phyloP scores from a whole-genome alignment of 768 basidiomycete genomes.

The Exsudoporus frostii region DNA sequence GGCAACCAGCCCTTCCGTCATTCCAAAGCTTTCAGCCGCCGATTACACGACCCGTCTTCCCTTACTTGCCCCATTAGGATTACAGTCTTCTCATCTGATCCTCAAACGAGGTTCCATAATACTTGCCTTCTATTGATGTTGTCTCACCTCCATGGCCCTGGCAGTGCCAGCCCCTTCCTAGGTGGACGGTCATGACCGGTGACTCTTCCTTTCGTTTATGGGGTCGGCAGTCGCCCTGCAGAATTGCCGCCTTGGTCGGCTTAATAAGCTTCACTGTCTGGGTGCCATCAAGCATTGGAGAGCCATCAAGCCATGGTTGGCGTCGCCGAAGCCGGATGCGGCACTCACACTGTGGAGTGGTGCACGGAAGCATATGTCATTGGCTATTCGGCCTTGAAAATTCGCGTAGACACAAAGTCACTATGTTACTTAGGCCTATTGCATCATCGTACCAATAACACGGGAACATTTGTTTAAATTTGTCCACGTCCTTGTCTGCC shows the following conservation, averaged over 20 bases:
- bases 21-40: slow-evolving; percentile 24
- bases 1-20: slow-evolving; percentile 19
- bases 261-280: no score
- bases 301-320: no score
- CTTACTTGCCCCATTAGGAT: slow-evolving; percentile 14
- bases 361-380: no score
- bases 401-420: background rate
- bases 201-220: no score
- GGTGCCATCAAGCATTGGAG: no score
- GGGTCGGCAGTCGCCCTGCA: no score
- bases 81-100: slow-evolving; percentile 10
- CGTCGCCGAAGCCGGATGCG: no score
- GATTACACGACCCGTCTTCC: slow-evolving; percentile 14
- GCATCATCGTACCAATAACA: background rate
- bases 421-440: background rate
- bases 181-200: no score
- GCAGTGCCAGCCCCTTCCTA: background rate
- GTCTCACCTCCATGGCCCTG: slow-evolving; percentile 4
- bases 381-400: background rate
- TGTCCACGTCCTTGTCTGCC: no score
- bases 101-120: slow-evolving; percentile 17
- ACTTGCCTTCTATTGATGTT: slow-evolving; percentile 2
- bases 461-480: no score
- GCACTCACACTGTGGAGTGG: no score
- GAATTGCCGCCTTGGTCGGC: no score